A percentile compares a stretch with the other conserved stretches of the same genome.
phyloP scores from a whole-genome alignment of 768 basidiomycete genomes.

The Amanita rubescens region DNA sequence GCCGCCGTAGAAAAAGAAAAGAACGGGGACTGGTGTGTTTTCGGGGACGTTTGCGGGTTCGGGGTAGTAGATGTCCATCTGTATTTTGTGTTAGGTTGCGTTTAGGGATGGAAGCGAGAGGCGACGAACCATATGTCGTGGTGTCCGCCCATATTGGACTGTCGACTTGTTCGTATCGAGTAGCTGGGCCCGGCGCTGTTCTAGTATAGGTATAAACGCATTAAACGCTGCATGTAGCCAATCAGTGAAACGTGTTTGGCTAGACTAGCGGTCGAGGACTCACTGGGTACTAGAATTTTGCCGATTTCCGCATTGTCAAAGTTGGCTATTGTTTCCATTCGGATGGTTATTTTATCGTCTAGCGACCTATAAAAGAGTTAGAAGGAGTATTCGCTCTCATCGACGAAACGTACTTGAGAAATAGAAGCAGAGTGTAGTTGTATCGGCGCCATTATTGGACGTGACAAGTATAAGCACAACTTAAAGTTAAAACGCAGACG shows the following conservation, averaged over 20 bases:
- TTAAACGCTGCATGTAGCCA: background rate
- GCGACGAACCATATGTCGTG: constrained; percentile 1
- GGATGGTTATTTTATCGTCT: background rate
- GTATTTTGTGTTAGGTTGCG: background rate
- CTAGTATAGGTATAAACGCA: constrained; percentile 1
- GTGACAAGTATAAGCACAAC: background rate
- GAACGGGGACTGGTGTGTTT: constrained; percentile 28
- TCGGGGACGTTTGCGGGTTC: constrained; percentile 25
- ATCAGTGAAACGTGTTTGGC: background rate
- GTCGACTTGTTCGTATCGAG: constrained; percentile 1
- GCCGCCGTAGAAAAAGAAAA: constrained; percentile 65
- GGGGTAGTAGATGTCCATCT: constrained; percentile 63
- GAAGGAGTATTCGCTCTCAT: too few species aligned
- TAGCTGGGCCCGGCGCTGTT: background rate
- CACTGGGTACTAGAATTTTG: constrained; percentile 2
- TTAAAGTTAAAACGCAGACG: too few species aligned
- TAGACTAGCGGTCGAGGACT: background rate
- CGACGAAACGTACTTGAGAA: too few species aligned
- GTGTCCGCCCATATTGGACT: constrained; percentile 1
- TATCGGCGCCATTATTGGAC: too few species aligned
- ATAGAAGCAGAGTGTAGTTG: too few species aligned
- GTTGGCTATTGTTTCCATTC: constrained; percentile 2
- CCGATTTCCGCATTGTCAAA: background rate
- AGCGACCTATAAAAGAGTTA: background rate
- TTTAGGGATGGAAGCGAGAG: background rate